Conservation (phyloP, 805 yeast species). For the Zygotorulaspora danielsina region DNA sequence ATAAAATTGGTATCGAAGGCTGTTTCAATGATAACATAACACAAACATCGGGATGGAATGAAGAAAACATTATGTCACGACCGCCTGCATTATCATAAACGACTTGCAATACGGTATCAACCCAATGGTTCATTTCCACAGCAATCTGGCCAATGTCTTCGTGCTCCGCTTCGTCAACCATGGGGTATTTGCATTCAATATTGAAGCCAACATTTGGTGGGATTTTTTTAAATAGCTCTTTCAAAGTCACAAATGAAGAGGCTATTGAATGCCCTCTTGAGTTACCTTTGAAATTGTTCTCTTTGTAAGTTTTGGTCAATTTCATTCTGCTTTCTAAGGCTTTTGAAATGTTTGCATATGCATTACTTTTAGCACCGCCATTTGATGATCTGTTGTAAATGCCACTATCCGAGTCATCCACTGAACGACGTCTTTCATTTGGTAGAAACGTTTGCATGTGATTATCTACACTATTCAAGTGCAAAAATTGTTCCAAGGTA, state of each 20-base stretch:
- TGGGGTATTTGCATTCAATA: constrained; percentile 91
- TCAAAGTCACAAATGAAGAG: constrained; percentile 83
- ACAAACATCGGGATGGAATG: constrained; percentile 94
- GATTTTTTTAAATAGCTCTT: constrained; percentile 73
- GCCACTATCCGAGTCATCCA: constrained; percentile 26
- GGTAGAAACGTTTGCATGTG: constrained; percentile 9
- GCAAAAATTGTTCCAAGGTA: constrained; percentile 82
- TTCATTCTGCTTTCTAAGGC: constrained; percentile 57
- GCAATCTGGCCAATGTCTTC: constrained; percentile 86
- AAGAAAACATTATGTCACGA: constrained; percentile 83
- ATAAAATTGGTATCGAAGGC: constrained; percentile 87
- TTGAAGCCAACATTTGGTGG: constrained; percentile 88
- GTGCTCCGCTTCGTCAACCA: constrained; percentile 85
- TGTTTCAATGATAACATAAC: constrained; percentile 81
- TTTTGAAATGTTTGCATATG: constrained; percentile 12
- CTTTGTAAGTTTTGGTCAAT: constrained; percentile 83
- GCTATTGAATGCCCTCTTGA: constrained; percentile 85
- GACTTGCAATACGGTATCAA: constrained; percentile 75
- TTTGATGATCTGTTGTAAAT: constrained; percentile 6
- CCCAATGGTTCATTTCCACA: constrained; percentile 79
- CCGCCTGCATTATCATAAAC: constrained; percentile 77
- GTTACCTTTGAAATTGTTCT: constrained; percentile 87
- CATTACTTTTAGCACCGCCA: constrained; percentile 7
- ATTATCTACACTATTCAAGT: constrained; percentile 38
- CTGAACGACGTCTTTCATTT: constrained; percentile 29